Percentiles rank a stretch among this genome's conserved stretches.
These are phyloP conservation scores for Pulveroboletus sp. DNA, from an alignment of 768 basidiomycete genomes.

Conservation along the genomic window DNA sequence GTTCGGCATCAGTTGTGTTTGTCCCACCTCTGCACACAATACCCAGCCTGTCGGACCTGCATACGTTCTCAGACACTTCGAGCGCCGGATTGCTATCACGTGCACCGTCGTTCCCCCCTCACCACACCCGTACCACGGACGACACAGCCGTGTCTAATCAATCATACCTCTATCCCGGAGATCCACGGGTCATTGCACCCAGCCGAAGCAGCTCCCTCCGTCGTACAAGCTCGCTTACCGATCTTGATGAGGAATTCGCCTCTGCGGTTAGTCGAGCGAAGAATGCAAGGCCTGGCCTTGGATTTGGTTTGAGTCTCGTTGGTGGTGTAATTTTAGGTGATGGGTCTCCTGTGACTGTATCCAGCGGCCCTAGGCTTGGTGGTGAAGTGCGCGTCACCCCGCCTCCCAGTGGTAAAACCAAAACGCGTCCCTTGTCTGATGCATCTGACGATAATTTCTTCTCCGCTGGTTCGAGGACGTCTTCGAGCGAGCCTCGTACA, in stretches of 20 bases:
- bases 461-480: slow-evolving; percentile 35
- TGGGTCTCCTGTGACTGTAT: slow-evolving; percentile 66
- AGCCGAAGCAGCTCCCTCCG: slow-evolving; percentile 54
- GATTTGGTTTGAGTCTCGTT: slow-evolving; percentile 41
- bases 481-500: slow-evolving; percentile 27
- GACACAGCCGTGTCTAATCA: slow-evolving; percentile 65
- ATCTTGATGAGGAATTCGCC: slow-evolving; percentile 60
- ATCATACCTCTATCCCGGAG: slow-evolving; percentile 67
- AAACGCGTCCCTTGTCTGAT: slow-evolving; percentile 27
- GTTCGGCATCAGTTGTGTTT: slow-evolving; percentile 71
- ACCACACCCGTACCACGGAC: slow-evolving; percentile 65
- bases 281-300: slow-evolving; percentile 38
- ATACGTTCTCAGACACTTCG: slow-evolving; percentile 40
- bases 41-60: slow-evolving; percentile 65
- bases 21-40: slow-evolving; percentile 70
- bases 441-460: slow-evolving; percentile 46
- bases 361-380: slow-evolving; percentile 52
- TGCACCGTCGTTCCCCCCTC: slow-evolving; percentile 47
- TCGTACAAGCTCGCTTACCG: slow-evolving; percentile 71
- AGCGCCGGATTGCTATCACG: slow-evolving; percentile 38
- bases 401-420: slow-evolving; percentile 37
- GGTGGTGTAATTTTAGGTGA: slow-evolving; percentile 41
- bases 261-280: slow-evolving; percentile 40
- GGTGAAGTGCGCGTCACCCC: slow-evolving; percentile 42
- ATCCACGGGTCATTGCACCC: slow-evolving; percentile 67